Conservation (phyloP, 164 flowering plant species). For the Dillenia suffruticosa region DNA sequence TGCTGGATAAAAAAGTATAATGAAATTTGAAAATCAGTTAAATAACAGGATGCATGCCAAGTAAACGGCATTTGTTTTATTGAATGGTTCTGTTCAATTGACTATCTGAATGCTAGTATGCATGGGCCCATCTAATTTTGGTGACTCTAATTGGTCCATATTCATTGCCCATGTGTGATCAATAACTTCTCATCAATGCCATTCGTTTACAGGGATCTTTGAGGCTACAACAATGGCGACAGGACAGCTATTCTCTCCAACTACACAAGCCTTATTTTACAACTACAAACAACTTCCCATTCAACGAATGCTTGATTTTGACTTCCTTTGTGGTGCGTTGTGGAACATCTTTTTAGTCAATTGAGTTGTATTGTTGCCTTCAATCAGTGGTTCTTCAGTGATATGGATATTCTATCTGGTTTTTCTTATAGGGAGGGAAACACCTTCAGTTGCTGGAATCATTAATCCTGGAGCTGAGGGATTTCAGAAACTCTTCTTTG, state of each 20-base stretch:
- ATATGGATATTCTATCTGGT: background rate
- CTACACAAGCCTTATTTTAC: conserved; percentile 93
- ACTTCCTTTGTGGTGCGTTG: conserved; percentile 86
- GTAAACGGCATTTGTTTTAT: background rate
- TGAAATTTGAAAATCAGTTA: too few relatives aligned
- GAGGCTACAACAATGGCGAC: conserved; percentile 61
- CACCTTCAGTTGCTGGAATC: conserved; percentile 98
- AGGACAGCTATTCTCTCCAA: conserved; percentile 88
- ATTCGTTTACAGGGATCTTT: conserved; percentile 4
- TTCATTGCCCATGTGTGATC: background rate
- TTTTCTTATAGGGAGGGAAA: conserved; percentile 69
- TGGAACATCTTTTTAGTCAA: background rate
- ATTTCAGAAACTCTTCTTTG: conserved; percentile 96
- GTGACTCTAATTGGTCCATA: too few relatives aligned
- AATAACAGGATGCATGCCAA: too few relatives aligned
- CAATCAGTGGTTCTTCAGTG: background rate
- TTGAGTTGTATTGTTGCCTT: background rate
- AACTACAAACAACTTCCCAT: conserved; percentile 97
- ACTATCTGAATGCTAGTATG: background rate
- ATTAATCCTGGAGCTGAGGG: conserved; percentile 96
- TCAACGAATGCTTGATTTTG: conserved; percentile 99
- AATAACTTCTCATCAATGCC: background rate
- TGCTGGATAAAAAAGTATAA: too few relatives aligned
- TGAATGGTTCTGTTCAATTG: background rate
- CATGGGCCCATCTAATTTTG: too few relatives aligned